phyloP scores from a whole-genome alignment of 352 stramenopile species.

The Globisporangium abappressorium region DNA sequence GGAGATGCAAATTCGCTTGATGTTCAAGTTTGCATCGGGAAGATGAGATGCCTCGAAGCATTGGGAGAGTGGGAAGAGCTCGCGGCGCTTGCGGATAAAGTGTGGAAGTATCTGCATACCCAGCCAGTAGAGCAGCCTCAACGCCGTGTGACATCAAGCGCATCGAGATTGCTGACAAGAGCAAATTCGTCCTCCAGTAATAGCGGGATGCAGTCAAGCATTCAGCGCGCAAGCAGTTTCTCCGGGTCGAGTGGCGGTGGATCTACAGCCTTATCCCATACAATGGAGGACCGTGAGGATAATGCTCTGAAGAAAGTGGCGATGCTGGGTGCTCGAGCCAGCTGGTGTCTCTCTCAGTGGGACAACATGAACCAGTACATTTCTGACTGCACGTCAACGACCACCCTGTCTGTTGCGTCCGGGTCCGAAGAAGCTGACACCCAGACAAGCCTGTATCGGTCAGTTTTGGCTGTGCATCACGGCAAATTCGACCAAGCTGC shows the following conservation, averaged over 20 bases:
- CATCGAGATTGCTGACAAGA: slow-evolving; percentile 9
- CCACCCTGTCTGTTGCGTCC: slow-evolving; percentile 10
- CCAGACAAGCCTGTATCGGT: slow-evolving; percentile 64
- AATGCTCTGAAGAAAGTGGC: slow-evolving; percentile 58
- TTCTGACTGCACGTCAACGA: slow-evolving; percentile 29
- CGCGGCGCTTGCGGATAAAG: slow-evolving; percentile 81
- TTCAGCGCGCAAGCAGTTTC: slow-evolving; percentile 32
- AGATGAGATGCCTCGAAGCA: slow-evolving; percentile 97
- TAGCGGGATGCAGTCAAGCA: slow-evolving; percentile 6
- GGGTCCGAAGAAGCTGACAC: slow-evolving; percentile 25
- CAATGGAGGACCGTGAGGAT: slow-evolving; percentile 44
- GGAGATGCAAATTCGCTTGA: slow-evolving; percentile 38
- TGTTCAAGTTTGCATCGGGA: slow-evolving; percentile 94
- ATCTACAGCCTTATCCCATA: not conserved
- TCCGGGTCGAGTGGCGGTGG: slow-evolving; percentile 27
- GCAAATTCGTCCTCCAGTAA: slow-evolving; percentile 15
- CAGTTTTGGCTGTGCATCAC: slow-evolving; percentile 93
- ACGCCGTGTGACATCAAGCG: slow-evolving; percentile 9
- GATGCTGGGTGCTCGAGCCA: slow-evolving; percentile 81
- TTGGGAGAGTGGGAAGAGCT: slow-evolving; percentile 95
- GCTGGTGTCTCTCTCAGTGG: slow-evolving; percentile 83
- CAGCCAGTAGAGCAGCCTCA: slow-evolving; percentile 13
- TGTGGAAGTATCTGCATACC: slow-evolving; percentile 40
- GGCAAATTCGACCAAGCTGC: slow-evolving; percentile 91
- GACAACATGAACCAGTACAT: slow-evolving; percentile 83